These are phyloP conservation scores for Claviceps spartinae DNA, from an alignment of 2,329 filamentous ascomycete species.

Conservation along the genomic window DNA sequence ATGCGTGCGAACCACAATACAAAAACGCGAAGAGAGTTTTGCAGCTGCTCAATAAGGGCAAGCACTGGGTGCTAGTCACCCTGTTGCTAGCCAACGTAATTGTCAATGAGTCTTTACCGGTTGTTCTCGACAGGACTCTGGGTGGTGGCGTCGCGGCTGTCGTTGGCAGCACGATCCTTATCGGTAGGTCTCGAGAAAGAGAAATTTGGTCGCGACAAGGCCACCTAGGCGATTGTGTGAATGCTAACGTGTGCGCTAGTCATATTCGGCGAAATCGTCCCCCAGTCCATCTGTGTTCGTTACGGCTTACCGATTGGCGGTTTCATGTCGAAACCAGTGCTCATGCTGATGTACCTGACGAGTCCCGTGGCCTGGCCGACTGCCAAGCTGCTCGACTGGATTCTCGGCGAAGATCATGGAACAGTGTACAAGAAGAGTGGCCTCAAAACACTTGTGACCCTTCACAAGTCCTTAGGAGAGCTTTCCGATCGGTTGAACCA, in stretches of 20 bases:
- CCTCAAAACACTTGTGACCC: constrained; percentile 85
- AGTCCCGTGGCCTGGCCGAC: constrained; percentile 86
- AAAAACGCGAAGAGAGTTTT: constrained; percentile 75
- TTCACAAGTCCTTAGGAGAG: constrained; percentile 83
- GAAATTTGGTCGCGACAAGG: background rate
- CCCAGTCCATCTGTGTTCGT: constrained; percentile 90
- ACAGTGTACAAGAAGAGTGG: constrained; percentile 98
- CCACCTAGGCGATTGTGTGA: constrained; percentile 8
- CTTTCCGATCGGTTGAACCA: constrained; percentile 84
- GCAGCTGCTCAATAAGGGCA: constrained; percentile 68
- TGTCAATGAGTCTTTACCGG: constrained; percentile 91
- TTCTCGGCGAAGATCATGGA: constrained; percentile 88
- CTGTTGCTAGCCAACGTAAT: constrained; percentile 91
- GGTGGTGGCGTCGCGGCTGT: constrained; percentile 92
- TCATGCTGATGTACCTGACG: constrained; percentile 83
- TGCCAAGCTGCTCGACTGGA: constrained; percentile 84
- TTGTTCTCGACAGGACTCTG: constrained; percentile 84
- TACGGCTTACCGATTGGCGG: constrained; percentile 92
- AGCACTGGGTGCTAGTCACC: constrained; percentile 97
- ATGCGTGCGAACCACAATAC: constrained; percentile 71
- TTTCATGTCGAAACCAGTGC: constrained; percentile 79
- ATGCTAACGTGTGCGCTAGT: constrained; percentile 40
- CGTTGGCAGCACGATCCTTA: constrained; percentile 81
- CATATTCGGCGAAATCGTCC: constrained; percentile 94
- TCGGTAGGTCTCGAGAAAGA: constrained; percentile 49